Evolutionary conservation across 345 rosid species (phyloP).

Genomic region (Brassica rapa): DNA sequence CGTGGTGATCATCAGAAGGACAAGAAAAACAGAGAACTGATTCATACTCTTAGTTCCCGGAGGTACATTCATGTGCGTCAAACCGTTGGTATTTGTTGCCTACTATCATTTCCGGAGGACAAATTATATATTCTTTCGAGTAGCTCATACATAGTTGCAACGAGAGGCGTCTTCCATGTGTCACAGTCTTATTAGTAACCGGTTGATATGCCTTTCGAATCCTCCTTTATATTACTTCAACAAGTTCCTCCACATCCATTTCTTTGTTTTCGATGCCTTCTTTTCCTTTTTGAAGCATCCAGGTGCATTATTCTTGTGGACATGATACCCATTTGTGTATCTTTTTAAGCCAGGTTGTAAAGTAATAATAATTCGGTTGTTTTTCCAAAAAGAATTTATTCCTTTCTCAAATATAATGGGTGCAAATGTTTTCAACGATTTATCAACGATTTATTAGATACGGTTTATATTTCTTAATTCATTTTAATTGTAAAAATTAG

Average conservation of each 20-base stretch:
- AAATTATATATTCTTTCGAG: neutral
- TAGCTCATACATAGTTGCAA: neutral
- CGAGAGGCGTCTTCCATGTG: neutral
- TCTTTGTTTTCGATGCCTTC: neutral
- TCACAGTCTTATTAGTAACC: neutral
- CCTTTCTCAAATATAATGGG: neutral
- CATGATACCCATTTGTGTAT: conserved; percentile 6
- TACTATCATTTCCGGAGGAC: neutral
- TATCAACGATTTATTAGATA: neutral
- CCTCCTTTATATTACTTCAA: neutral
- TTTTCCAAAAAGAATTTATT: conserved; percentile 1
- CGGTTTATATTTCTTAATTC: neutral
- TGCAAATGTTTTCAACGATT: neutral
- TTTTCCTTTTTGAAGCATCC: neutral
- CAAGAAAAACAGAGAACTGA: neutral
- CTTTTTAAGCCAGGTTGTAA: conserved; percentile 22
- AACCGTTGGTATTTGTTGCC: neutral
- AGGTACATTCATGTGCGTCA: neutral
- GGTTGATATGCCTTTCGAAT: neutral
- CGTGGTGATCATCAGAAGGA: neutral
- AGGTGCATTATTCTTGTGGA: neutral
- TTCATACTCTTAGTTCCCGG: neutral
- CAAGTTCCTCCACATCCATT: neutral
- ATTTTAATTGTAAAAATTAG: neutral
- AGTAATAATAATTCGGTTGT: neutral